A percentile compares a stretch with the other conserved stretches of the same genome.
phyloP scores from a whole-genome alignment of 2,329 filamentous ascomycete species.

The Colletotrichum lupini region DNA sequence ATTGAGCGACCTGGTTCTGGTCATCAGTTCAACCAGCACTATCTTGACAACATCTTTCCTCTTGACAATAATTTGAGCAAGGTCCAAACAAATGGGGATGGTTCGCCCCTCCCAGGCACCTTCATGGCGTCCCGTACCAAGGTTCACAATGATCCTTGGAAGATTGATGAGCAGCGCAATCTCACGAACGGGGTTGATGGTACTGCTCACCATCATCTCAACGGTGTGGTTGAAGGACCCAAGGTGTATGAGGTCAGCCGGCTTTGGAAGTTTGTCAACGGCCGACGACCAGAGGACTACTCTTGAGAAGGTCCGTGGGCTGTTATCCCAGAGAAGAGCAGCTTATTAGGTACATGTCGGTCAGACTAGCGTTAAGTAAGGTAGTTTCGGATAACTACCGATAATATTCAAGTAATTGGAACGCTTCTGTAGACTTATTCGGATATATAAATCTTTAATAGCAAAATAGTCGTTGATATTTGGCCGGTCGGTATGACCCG shows the following conservation, averaged over 20 bases:
- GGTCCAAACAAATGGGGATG: conserved; percentile 1
- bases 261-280: conserved; percentile 29
- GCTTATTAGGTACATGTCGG: neutral
- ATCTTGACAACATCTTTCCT: conserved; percentile 71
- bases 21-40: conserved; percentile 71
- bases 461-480: too few species aligned
- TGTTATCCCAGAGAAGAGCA: neutral
- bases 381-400: too few species aligned
- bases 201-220: neutral
- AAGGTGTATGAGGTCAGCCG: conserved; percentile 27
- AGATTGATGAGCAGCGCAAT: conserved; percentile 9
- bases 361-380: too few species aligned
- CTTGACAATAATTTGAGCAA: conserved; percentile 1
- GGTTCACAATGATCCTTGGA: conserved; percentile 19
- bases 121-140: conserved; percentile 7
- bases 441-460: too few species aligned
- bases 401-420: too few species aligned
- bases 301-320: neutral
- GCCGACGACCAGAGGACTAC: conserved; percentile 1
- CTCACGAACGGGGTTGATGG: neutral
- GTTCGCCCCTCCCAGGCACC: conserved; percentile 2
- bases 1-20: conserved; percentile 65
- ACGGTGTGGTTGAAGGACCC: conserved; percentile 13
- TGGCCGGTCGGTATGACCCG: too few species aligned
- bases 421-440: too few species aligned